Evolutionary conservation across 208 protist species (phyloP).

Genomic region (Leishmania tarentolae): DNA sequence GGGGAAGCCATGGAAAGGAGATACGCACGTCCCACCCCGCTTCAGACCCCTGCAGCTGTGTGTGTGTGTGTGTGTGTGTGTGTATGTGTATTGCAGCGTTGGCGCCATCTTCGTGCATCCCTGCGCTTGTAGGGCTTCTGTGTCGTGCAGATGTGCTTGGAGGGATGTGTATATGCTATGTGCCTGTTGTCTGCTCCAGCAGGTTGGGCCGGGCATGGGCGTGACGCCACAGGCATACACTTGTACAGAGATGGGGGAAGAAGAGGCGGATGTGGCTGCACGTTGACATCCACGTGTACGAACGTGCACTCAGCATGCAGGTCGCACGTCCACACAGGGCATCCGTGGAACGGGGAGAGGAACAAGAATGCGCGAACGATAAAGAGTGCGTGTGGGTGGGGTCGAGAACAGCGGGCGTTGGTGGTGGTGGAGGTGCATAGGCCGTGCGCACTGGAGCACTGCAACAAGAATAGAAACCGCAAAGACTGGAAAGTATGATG

Average conservation of each 20-base stretch:
- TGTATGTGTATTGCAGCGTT: no score
- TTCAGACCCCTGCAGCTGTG: no score
- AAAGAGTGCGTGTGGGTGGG: not conserved
- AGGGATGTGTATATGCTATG: no score
- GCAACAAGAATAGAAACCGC: not conserved
- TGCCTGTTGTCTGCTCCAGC: no score
- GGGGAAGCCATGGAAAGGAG: no score
- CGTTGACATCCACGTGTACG: not conserved
- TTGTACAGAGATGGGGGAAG: not conserved
- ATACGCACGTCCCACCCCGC: no score
- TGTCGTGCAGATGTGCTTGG: not conserved
- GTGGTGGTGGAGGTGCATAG: not conserved
- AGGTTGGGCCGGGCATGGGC: no score
- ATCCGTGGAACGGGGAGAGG: not conserved
- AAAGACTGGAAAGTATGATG: not conserved
- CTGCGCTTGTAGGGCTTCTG: no score
- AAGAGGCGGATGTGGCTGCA: not conserved
- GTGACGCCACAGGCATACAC: not conserved
- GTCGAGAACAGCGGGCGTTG: not conserved
- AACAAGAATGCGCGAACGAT: not conserved
- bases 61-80: slow-evolving; percentile 1
- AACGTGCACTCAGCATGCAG: not conserved
- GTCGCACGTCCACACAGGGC: not conserved
- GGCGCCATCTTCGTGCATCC: no score
- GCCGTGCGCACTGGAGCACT: not conserved